Evolutionary conservation across 2,329 filamentous ascomycete genomes (phyloP).

Genomic region (Epichloe uncinata): DNA sequence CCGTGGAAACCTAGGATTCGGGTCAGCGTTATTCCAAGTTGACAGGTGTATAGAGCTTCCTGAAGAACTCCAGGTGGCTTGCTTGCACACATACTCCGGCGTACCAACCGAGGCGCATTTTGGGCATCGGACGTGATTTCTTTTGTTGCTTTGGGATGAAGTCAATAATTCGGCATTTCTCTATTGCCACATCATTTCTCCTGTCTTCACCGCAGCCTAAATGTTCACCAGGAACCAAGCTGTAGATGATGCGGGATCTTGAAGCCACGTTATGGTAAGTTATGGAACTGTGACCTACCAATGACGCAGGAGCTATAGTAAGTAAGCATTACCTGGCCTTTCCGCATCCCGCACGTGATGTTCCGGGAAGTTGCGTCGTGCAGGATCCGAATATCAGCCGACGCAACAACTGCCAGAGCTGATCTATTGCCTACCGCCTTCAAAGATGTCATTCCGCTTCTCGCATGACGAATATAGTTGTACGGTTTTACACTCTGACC

Average conservation of each 20-base stretch:
- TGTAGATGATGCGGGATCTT: neutral
- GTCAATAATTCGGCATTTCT: neutral
- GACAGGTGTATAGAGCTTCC: neutral
- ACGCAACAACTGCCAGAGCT: too few species aligned
- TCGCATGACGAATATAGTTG: too few species aligned
- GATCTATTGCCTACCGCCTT: too few species aligned
- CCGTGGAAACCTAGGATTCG: constrained; percentile 55
- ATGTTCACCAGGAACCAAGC: neutral
- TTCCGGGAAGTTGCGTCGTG: neutral
- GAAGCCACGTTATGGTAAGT: constrained; percentile 5
- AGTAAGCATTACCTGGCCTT: neutral
- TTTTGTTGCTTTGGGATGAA: neutral
- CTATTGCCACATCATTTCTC: constrained; percentile 2
- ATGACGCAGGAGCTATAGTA: neutral
- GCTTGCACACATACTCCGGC: constrained; percentile 38
- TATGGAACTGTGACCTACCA: neutral
- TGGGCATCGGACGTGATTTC: constrained; percentile 18
- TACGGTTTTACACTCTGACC: too few species aligned
- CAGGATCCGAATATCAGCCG: neutral
- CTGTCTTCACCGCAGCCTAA: neutral
- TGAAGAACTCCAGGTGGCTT: neutral
- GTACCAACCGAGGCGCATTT: constrained; percentile 48
- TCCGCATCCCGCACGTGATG: constrained; percentile 2
- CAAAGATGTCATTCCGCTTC: too few species aligned
- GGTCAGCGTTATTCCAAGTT: constrained; percentile 11